A percentile compares a stretch with the other conserved stretches of the same genome.
Conservation (phyloP, 2,329 filamentous ascomycete genomes). For the Fusarium foetens region DNA sequence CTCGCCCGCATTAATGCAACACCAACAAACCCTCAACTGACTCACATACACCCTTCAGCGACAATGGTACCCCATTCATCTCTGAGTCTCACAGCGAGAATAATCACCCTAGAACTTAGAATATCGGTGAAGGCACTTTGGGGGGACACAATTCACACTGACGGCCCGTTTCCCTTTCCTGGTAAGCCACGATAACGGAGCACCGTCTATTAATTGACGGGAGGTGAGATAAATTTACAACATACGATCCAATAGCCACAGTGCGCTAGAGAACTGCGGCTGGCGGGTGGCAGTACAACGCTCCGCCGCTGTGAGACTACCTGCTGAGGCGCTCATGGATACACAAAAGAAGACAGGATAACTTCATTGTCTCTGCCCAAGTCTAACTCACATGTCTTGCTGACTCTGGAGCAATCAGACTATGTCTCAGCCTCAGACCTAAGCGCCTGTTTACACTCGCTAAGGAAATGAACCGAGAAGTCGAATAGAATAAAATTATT, state of each 20-base stretch:
- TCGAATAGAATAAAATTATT: not conserved
- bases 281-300: slow-evolving; percentile 23
- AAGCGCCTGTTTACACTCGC: not conserved
- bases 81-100: slow-evolving; percentile 2
- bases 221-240: not conserved
- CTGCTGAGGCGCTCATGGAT: slow-evolving; percentile 22
- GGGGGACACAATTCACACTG: slow-evolving; percentile 14
- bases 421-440: slow-evolving; percentile 12
- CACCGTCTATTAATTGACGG: not conserved
- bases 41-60: slow-evolving; percentile 28
- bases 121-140: slow-evolving; percentile 31
- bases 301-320: slow-evolving; percentile 26
- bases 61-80: slow-evolving; percentile 16
- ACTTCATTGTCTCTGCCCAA: not conserved
- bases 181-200: not conserved
- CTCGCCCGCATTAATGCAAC: slow-evolving; percentile 15
- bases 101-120: slow-evolving; percentile 18
- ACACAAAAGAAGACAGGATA: not conserved
- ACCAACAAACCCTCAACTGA: slow-evolving; percentile 22
- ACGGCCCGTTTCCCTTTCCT: slow-evolving; percentile 22
- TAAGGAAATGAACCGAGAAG: not conserved
- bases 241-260: slow-evolving; percentile 1
- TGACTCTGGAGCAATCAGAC: not conserved
- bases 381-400: slow-evolving; percentile 20
- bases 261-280: not conserved